Conservation (phyloP, 140 eudicot species). For the Oenanthe javanica region DNA sequence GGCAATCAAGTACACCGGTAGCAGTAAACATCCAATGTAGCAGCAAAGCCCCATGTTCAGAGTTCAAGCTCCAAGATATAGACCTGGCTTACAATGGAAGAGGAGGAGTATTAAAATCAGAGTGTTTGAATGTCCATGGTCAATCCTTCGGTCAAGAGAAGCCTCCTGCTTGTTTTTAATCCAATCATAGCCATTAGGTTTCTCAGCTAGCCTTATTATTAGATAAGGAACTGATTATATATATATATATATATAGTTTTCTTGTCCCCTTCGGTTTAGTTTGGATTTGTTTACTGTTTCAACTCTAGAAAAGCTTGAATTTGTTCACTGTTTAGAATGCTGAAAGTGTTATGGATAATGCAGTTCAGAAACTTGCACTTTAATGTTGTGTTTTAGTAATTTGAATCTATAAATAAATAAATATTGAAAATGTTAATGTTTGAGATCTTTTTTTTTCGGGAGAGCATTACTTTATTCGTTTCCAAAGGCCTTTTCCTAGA, state of each 20-base stretch:
- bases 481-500: too few species aligned
- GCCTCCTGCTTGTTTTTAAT: conserved; percentile 45
- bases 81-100: conserved; percentile 35
- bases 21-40: conserved; percentile 53
- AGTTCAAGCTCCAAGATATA: conserved; percentile 42
- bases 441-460: too few species aligned
- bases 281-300: neutral
- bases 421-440: too few species aligned
- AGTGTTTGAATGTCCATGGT: conserved; percentile 47
- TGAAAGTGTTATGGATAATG: neutral
- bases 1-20: conserved; percentile 39
- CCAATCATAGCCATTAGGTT: neutral
- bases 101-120: conserved; percentile 29
- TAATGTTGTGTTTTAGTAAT: too few species aligned
- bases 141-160: conserved; percentile 34
- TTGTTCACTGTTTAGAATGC: neutral
- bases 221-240: neutral
- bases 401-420: too few species aligned
- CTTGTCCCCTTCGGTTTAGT: neutral
- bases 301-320: too few species aligned
- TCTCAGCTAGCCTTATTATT: too few species aligned
- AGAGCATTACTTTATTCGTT: too few species aligned
- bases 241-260: neutral
- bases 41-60: conserved; percentile 35
- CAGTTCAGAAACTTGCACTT: neutral